Evolutionary conservation across 306 rosid genomes (phyloP).

Genomic region (Acacia crassicarpa): DNA sequence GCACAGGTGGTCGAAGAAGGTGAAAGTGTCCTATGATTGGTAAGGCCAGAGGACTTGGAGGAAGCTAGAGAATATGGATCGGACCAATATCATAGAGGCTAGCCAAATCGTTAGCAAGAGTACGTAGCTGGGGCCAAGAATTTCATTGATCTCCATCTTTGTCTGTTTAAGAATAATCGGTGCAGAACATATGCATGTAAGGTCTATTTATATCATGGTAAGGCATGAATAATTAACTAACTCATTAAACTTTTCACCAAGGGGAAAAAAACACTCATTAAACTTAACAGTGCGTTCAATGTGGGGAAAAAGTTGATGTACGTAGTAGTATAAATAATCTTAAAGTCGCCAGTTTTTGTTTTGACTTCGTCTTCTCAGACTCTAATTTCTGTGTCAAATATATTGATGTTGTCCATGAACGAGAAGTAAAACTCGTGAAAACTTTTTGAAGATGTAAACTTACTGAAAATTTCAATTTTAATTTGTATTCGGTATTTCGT

Average conservation of each 20-base stretch:
- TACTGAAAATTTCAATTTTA: not conserved
- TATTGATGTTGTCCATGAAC: not conserved
- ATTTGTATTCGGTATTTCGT: no score
- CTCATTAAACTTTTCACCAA: not conserved
- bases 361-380: not conserved
- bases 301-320: not conserved
- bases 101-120: not conserved
- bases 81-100: not conserved
- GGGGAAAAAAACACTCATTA: no score
- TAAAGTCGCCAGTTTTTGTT: not conserved
- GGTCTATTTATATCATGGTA: not conserved
- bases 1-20: slow-evolving; percentile 35
- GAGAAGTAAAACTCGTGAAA: not conserved
- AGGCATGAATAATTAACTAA: not conserved
- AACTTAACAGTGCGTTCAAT: not conserved
- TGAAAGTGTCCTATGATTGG: slow-evolving; percentile 41
- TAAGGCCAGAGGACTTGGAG: not conserved
- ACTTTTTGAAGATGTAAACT: not conserved
- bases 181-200: not conserved
- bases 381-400: not conserved
- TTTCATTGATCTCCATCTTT: not conserved
- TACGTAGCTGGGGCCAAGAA: not conserved
- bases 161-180: not conserved
- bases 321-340: not conserved
- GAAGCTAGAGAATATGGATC: slow-evolving; percentile 2